Percentiles rank a stretch among this genome's conserved stretches.
Evolutionary conservation across 2,329 filamentous ascomycete genomes (phyloP).

Genomic region (Penicillium rolfsii): DNA sequence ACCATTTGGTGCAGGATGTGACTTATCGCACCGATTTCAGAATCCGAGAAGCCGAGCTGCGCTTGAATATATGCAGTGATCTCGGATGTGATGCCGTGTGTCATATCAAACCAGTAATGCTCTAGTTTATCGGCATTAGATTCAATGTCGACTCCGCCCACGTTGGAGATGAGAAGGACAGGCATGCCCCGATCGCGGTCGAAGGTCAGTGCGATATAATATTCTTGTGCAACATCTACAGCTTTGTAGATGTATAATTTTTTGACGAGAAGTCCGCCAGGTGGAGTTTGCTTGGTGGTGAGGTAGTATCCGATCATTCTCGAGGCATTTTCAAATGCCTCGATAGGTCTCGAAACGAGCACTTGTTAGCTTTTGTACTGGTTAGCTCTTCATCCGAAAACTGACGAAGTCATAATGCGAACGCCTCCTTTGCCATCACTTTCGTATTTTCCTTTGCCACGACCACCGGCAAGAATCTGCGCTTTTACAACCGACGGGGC

Average conservation of each 20-base stretch:
- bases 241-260: conserved; percentile 46
- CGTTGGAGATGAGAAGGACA: conserved; percentile 42
- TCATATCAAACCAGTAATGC: conserved; percentile 32
- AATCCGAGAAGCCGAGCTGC: conserved; percentile 30
- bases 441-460: conserved; percentile 36
- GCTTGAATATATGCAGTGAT: conserved; percentile 29
- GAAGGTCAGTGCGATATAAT: conserved; percentile 49
- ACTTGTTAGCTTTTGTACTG: neutral
- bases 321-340: conserved; percentile 33
- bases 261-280: conserved; percentile 32
- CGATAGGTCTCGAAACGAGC: conserved; percentile 22
- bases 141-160: conserved; percentile 40
- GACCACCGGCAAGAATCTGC: conserved; percentile 38
- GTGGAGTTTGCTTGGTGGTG: conserved; percentile 36
- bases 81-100: conserved; percentile 31
- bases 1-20: conserved; percentile 39
- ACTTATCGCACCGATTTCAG: conserved; percentile 30
- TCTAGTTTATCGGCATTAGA: conserved; percentile 32
- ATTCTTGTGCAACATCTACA: conserved; percentile 38
- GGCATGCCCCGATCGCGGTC: conserved; percentile 50
- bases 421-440: conserved; percentile 38
- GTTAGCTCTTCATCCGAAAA: neutral
- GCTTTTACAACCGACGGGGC: conserved; percentile 37
- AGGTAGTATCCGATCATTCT: conserved; percentile 37
- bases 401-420: conserved; percentile 32